Evolutionary conservation across 164 flowering plant genomes (phyloP).

Genomic region (Nymphaea thermarum): DNA sequence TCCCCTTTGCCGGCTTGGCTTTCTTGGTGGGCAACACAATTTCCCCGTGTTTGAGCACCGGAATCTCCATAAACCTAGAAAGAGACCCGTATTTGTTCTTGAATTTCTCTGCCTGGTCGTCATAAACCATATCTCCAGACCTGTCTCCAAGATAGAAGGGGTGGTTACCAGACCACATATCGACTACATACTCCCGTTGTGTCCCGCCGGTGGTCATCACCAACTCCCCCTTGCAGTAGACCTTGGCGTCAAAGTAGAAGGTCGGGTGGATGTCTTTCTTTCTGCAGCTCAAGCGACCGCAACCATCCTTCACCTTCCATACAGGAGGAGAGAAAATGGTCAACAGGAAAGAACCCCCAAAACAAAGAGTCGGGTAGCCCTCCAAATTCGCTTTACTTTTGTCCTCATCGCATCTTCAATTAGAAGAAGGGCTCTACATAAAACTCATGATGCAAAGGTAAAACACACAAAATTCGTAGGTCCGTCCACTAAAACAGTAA

Average conservation of each 20-base stretch:
- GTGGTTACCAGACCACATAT: slow-evolving; percentile 90
- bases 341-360: no score
- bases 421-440: no score
- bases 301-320: not conserved
- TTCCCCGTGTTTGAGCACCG: slow-evolving; percentile 59
- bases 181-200: slow-evolving; percentile 72
- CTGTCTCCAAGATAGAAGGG: slow-evolving; percentile 66
- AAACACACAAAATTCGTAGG: no score
- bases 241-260: slow-evolving; percentile 62
- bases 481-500: no score
- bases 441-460: no score
- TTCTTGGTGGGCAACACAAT: slow-evolving; percentile 45
- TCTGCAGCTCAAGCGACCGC: slow-evolving; percentile 36
- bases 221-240: slow-evolving; percentile 74
- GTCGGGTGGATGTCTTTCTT: slow-evolving; percentile 74
- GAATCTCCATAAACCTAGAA: slow-evolving; percentile 46
- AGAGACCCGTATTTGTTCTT: slow-evolving; percentile 49
- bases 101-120: slow-evolving; percentile 74
- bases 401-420: no score
- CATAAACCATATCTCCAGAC: slow-evolving; percentile 35
- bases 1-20: slow-evolving; percentile 13
- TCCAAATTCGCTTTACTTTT: no score
- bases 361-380: no score
- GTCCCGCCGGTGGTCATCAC: slow-evolving; percentile 88
- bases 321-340: no score